These are phyloP conservation scores for Orychophragmus violaceus DNA, from an alignment of 345 rosid genomes.

Conservation along the genomic window DNA sequence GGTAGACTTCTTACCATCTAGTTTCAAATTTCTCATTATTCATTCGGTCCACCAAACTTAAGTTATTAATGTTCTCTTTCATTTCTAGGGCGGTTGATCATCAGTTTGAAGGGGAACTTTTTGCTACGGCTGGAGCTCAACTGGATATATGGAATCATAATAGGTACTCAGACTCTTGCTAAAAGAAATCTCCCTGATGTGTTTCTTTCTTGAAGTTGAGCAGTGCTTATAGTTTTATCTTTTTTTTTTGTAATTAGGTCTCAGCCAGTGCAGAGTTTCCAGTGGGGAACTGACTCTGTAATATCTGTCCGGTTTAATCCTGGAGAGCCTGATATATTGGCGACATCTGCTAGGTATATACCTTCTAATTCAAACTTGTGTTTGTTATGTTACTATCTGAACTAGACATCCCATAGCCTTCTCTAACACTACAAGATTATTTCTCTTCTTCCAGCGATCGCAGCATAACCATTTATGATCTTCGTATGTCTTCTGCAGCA, in stretches of 20 bases:
- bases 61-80: background rate
- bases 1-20: slow-evolving; percentile 38
- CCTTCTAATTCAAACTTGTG: background rate
- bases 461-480: slow-evolving; percentile 70
- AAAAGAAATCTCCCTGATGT: background rate
- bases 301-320: slow-evolving; percentile 91
- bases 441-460: slow-evolving; percentile 55
- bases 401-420: background rate
- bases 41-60: background rate
- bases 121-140: slow-evolving; percentile 95
- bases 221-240: background rate
- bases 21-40: background rate
- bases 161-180: slow-evolving; percentile 45
- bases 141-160: slow-evolving; percentile 93
- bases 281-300: slow-evolving; percentile 82
- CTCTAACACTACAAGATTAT: background rate
- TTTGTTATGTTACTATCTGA: background rate
- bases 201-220: background rate
- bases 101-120: slow-evolving; percentile 86
- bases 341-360: slow-evolving; percentile 69
- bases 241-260: slow-evolving; percentile 54
- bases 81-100: slow-evolving; percentile 83
- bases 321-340: slow-evolving; percentile 81
- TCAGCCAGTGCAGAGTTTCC: slow-evolving; percentile 78
- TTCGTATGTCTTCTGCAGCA: slow-evolving; percentile 73